Evolutionary conservation across 2,329 filamentous ascomycete genomes (phyloP).

Genomic region (Ascomycota sp.): DNA sequence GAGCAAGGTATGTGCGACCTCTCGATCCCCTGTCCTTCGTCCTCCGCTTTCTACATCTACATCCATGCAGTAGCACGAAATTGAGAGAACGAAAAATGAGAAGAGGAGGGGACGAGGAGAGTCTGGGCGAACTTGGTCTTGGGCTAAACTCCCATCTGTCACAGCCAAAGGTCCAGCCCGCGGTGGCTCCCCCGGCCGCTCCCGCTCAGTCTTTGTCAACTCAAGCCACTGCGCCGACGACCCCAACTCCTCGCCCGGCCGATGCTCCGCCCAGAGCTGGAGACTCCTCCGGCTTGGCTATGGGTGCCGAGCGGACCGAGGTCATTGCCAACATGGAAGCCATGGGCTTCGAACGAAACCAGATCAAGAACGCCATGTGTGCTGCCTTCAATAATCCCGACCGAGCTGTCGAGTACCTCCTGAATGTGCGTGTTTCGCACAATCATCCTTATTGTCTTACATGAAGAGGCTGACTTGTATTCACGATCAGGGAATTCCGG

Average conservation of each 20-base stretch:
- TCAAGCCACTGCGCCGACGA: slow-evolving; percentile 27
- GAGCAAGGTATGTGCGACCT: slow-evolving; percentile 60
- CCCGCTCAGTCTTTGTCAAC: slow-evolving; percentile 27
- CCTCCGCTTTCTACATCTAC: too few species aligned
- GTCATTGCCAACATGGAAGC: slow-evolving; percentile 86
- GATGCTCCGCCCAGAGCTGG: slow-evolving; percentile 18
- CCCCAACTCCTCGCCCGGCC: slow-evolving; percentile 28
- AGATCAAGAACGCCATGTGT: slow-evolving; percentile 87
- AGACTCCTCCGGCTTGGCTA: slow-evolving; percentile 56
- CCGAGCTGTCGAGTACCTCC: slow-evolving; percentile 85
- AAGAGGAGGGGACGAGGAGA: too few species aligned
- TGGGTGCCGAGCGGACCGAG: slow-evolving; percentile 63
- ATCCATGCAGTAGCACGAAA: too few species aligned
- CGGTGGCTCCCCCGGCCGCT: slow-evolving; percentile 37
- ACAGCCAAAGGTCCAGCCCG: slow-evolving; percentile 30
- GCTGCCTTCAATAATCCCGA: slow-evolving; percentile 95
- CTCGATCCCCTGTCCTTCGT: not conserved
- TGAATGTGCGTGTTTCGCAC: slow-evolving; percentile 43
- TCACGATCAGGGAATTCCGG: slow-evolving; percentile 59
- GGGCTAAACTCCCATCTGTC: not conserved
- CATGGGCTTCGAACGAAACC: slow-evolving; percentile 80
- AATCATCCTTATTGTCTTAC: slow-evolving; percentile 1
- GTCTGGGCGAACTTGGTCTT: too few species aligned
- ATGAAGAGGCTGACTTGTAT: not conserved
- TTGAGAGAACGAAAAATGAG: not conserved